A percentile compares a stretch with the other conserved stretches of the same genome.
Evolutionary conservation across 2,329 filamentous ascomycete genomes (phyloP).

Genomic region (Exophiala sp.): DNA sequence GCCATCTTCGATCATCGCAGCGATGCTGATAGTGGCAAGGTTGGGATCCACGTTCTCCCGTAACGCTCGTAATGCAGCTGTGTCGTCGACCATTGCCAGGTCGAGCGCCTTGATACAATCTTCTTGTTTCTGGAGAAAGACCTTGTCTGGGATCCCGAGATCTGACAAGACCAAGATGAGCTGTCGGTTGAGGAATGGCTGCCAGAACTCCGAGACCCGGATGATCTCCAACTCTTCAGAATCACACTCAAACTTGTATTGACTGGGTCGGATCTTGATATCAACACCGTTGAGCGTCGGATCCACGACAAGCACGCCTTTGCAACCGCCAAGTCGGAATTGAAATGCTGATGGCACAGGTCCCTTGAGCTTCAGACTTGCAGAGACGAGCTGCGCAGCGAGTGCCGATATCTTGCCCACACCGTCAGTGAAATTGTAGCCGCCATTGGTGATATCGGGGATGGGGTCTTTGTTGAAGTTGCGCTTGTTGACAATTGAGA

Average conservation of each 20-base stretch:
- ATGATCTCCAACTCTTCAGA: slow-evolving; percentile 79
- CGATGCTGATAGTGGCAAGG: slow-evolving; percentile 66
- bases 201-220: slow-evolving; percentile 66
- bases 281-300: slow-evolving; percentile 60
- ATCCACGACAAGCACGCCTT: slow-evolving; percentile 77
- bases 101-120: slow-evolving; percentile 64
- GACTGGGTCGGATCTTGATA: slow-evolving; percentile 74
- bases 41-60: slow-evolving; percentile 78
- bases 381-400: slow-evolving; percentile 65
- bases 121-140: slow-evolving; percentile 66
- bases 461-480: slow-evolving; percentile 49
- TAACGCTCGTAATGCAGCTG: slow-evolving; percentile 61
- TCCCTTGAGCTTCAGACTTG: slow-evolving; percentile 59
- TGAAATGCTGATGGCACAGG: slow-evolving; percentile 75
- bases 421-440: slow-evolving; percentile 77
- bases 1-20: slow-evolving; percentile 68
- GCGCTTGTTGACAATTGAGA: slow-evolving; percentile 31
- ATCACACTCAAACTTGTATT: slow-evolving; percentile 73
- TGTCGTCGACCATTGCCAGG: slow-evolving; percentile 60
- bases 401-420: slow-evolving; percentile 85
- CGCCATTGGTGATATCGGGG: slow-evolving; percentile 63
- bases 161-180: slow-evolving; percentile 77
- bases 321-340: slow-evolving; percentile 86
- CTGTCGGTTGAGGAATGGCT: slow-evolving; percentile 81
- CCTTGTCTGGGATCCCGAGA: slow-evolving; percentile 61